Base-by-base conservation (phyloP, 1,284 basidiomycete genomes). In the Ustilago tritici region DNA sequence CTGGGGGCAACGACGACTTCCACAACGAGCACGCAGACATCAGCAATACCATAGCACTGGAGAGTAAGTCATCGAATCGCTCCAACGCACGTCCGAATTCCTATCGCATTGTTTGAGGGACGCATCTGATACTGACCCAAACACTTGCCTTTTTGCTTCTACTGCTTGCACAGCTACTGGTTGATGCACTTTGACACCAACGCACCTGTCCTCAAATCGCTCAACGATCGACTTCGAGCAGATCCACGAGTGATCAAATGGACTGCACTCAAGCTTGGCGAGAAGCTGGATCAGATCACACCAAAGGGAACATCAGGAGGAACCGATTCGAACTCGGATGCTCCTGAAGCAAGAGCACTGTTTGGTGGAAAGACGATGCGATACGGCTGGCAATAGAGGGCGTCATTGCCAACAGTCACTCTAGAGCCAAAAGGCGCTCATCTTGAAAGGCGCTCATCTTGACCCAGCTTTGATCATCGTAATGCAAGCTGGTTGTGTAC, bases 171-270 rank as follows among this genome's bases (percentile, higher is more conserved):
- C 81, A 95, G 94, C 83, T 95, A 95, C 87, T 95, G 93, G 93
- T 90, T 92, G 15, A 90, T 95, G 88, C 90, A 94, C 85, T 95
- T 95, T 85, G 94, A 95, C 88, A 91, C 93, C 4, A 92, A 92
- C 9, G 93, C 93, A 9, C 88, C 88, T 56, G 91, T 90, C 0
- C 89, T 95, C 65, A 88, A 89, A 28, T 88, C 89, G 5, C 88
- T 95, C 46, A 90, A 91, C 78, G 87, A 88, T 31, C 89, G 92
- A 61, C 89, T 95, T 87, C 90, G 91, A 15, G 89, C 89, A 61
- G 94, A 95, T 81, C 93, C 93, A 19, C 90, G 92, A 47, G 93
- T 95, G 49, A 88, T 95, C 70, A 90, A 93, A 31, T 93, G 92
- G 90, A 93, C 93, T 12, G 90, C 92, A 56, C 88, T 94, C 64